Percentiles rank a stretch among this genome's conserved stretches.
Evolutionary conservation across 164 flowering plant species (phyloP).

Genomic region (Litsea cubeba): DNA sequence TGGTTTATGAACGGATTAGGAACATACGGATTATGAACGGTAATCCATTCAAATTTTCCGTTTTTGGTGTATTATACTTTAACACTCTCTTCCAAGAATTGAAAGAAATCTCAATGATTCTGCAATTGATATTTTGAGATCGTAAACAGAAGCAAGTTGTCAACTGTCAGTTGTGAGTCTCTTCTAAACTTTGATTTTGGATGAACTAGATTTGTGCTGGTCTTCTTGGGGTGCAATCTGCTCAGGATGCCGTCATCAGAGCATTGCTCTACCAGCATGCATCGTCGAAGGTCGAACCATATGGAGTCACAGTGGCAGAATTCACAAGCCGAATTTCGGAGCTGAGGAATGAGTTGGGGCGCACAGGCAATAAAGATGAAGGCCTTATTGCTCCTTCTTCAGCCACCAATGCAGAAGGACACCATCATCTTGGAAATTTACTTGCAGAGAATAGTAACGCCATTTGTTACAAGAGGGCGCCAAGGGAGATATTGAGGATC

Average conservation of each 20-base stretch:
- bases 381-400: conserved; percentile 39
- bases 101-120: no score
- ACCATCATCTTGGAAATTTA: conserved; percentile 33
- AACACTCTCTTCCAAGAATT: no score
- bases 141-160: neutral
- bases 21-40: no score
- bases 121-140: no score
- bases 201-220: conserved; percentile 51
- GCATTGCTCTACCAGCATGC: conserved; percentile 45
- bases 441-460: conserved; percentile 12
- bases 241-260: conserved; percentile 81
- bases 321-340: conserved; percentile 55
- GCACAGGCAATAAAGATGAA: conserved; percentile 55
- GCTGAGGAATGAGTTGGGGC: conserved; percentile 56
- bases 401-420: conserved; percentile 20
- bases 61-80: no score
- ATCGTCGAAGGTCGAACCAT: conserved; percentile 34
- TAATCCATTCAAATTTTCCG: no score
- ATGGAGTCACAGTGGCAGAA: conserved; percentile 57
- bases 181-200: neutral
- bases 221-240: conserved; percentile 71
- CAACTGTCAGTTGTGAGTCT: neutral
- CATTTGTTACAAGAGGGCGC: conserved; percentile 11
- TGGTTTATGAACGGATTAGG: no score
- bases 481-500: conserved; percentile 25